These are phyloP conservation scores for Debaryomyces singareniensis DNA, from an alignment of 1,139 yeast species.

Conservation along the genomic window DNA sequence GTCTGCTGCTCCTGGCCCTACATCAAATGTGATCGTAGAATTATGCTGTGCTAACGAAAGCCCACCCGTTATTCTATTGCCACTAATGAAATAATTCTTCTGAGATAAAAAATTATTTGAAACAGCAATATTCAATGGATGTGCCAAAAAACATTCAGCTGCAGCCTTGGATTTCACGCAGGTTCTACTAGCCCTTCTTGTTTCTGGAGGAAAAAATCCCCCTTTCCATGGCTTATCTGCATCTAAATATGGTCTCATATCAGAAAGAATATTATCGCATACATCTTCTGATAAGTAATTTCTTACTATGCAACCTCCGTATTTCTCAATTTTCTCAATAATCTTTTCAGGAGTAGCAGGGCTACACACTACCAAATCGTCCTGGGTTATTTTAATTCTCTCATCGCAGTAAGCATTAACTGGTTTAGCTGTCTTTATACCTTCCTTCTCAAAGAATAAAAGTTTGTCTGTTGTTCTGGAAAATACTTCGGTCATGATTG, in stretches of 20 bases:
- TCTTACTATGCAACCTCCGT: constrained; percentile 16
- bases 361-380: constrained; percentile 6
- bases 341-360: constrained; percentile 7
- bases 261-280: constrained; percentile 9
- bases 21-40: constrained; percentile 18
- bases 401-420: constrained; percentile 1
- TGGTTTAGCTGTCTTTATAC: constrained; percentile 1
- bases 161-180: constrained; percentile 13
- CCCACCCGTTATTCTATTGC: constrained; percentile 13
- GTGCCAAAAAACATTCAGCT: constrained; percentile 10
- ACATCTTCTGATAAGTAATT: constrained; percentile 8
- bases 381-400: constrained; percentile 6
- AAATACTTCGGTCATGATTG: constrained; percentile 1
- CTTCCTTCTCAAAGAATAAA: constrained; percentile 1
- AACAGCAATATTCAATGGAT: constrained; percentile 10
- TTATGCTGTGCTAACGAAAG: constrained; percentile 14
- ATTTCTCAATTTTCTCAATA: constrained; percentile 9
- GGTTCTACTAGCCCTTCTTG: constrained; percentile 13
- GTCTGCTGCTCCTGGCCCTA: constrained; percentile 17
- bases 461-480: constrained; percentile 1
- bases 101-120: constrained; percentile 10
- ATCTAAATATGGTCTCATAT: constrained; percentile 14
- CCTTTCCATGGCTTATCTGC: constrained; percentile 13
- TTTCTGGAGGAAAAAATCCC: constrained; percentile 14
- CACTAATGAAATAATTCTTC: constrained; percentile 14